A percentile compares a stretch with the other conserved stretches of the same genome.
Evolutionary conservation across 2,329 filamentous ascomycete species (phyloP).

Genomic region (Atkinsonella texensis): DNA sequence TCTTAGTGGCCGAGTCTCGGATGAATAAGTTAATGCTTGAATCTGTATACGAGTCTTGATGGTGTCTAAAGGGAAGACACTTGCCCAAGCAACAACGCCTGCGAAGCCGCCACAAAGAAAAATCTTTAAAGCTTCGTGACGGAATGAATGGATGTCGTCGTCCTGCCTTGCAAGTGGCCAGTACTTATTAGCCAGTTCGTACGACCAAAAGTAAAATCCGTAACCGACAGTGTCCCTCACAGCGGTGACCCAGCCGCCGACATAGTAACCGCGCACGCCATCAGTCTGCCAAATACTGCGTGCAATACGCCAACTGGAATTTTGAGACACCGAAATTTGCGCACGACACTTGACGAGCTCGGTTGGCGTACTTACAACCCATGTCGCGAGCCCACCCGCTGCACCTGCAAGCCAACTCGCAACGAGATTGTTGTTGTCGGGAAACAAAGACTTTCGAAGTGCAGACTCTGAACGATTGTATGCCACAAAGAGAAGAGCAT

Average conservation of each 20-base stretch:
- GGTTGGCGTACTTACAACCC: slow-evolving; percentile 75
- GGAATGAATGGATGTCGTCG: slow-evolving; percentile 12
- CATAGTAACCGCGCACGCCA: slow-evolving; percentile 63
- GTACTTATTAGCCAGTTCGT: slow-evolving; percentile 59
- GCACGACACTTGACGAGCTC: slow-evolving; percentile 85
- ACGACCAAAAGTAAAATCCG: slow-evolving; percentile 94
- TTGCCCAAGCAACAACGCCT: slow-evolving; percentile 79
- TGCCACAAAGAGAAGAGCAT: slow-evolving; percentile 77
- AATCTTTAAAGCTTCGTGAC: slow-evolving; percentile 46
- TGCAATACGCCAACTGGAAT: slow-evolving; percentile 53
- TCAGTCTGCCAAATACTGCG: slow-evolving; percentile 43
- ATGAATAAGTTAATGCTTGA: slow-evolving; percentile 31
- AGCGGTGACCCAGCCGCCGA: slow-evolving; percentile 70
- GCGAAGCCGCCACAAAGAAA: slow-evolving; percentile 79
- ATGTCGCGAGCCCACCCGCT: slow-evolving; percentile 71
- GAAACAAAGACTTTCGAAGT: slow-evolving; percentile 1
- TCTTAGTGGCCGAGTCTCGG: background rate
- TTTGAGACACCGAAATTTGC: slow-evolving; percentile 43
- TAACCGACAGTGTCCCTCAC: slow-evolving; percentile 84
- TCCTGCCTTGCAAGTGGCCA: slow-evolving; percentile 26
- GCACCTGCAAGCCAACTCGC: slow-evolving; percentile 73
- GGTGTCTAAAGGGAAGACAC: slow-evolving; percentile 82
- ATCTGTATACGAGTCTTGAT: slow-evolving; percentile 89
- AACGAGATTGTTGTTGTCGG: slow-evolving; percentile 36
- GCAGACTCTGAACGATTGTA: slow-evolving; percentile 70